Base-by-base conservation (phyloP, 371 early-diverging fungal genomes). In the Smittium culicis region DNA sequence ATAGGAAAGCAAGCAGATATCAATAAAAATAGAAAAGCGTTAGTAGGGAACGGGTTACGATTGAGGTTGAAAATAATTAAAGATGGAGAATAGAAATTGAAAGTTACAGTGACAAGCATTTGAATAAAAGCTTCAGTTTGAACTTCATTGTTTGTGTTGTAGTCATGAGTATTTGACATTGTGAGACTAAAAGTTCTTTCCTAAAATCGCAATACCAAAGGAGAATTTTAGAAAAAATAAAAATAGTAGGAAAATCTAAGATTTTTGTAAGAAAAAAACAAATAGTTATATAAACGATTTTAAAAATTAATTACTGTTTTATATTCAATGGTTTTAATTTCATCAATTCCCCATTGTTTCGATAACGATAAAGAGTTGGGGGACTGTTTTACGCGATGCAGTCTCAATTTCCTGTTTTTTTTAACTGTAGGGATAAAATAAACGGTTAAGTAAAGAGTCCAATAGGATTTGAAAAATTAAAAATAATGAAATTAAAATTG, bases 351-450 rank as follows among this genome's bases (percentile, higher is more conserved):
- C 75, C 75, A 75, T 1, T 73, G 71, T 34, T 75, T 75, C 69
- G 70, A 70, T 64, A 73, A 72, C 67, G 71, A 72, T 0, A 72
- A 66, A 16, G 55, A 33, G 25, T 65, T 68, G 68, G 62, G 67
- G 58, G 55, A 67, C 64, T 72, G 68, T 71, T 76, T 76, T 56
- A 74, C 76, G 25, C 72, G 71, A 65, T 74, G 75, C 35, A 76
- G 64, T 1, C 74, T 73, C 68, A 76, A 29, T 66, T 74, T 76
- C 33, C 76, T 68, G 67, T 76, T 76, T 63, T 71, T 73, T 67
- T 76, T 76, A 2, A 76, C 76, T 2, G 75, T 71, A 29, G 5
- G 31, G 11, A 59, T 11, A 59, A n/a, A 59, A 59, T 11, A 17
- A n/a, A n/a, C n/a, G n/a, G n/a, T n/a, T n/a, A n/a, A 45, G 20